These are phyloP conservation scores for Lasiosphaeris hirsuta DNA, from an alignment of 495 filamentous ascomycete genomes.

Conservation along the genomic window DNA sequence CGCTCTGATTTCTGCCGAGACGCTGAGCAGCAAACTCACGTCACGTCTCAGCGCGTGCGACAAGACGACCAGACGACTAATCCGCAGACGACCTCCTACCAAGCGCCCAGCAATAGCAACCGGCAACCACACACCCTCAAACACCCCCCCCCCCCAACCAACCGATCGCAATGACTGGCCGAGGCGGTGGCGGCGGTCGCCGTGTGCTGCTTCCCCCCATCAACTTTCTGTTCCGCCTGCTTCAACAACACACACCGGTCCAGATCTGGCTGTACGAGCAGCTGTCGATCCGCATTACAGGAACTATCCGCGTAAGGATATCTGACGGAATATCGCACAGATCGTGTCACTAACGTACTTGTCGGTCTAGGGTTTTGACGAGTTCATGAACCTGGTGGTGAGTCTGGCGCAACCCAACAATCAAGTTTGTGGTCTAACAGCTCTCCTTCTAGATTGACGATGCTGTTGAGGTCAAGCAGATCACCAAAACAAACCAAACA, in stretches of 20 bases:
- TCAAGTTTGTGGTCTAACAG: background rate
- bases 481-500: constrained; percentile 70
- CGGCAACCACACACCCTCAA: constrained; percentile 1
- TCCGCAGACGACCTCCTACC: background rate
- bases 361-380: constrained; percentile 58
- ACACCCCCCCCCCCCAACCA: constrained; percentile 1
- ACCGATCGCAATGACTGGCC: constrained; percentile 65
- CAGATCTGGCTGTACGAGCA: constrained; percentile 98
- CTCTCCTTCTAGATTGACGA: constrained; percentile 57
- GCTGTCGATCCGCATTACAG: constrained; percentile 86
- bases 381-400: constrained; percentile 98
- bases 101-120: background rate
- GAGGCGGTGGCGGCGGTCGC: constrained; percentile 73
- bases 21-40: background rate
- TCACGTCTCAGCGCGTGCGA: constrained; percentile 1
- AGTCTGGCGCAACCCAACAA: constrained; percentile 43
- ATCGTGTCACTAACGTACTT: constrained; percentile 3
- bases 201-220: constrained; percentile 91
- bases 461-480: constrained; percentile 84
- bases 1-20: background rate
- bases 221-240: constrained; percentile 97
- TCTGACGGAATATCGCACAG: constrained; percentile 13
- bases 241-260: constrained; percentile 82
- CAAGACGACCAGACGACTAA: background rate
- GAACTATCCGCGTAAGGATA: constrained; percentile 76